phyloP scores from a whole-genome alignment of 2,329 filamentous ascomycete species.

The Apiospora phragmitis region DNA sequence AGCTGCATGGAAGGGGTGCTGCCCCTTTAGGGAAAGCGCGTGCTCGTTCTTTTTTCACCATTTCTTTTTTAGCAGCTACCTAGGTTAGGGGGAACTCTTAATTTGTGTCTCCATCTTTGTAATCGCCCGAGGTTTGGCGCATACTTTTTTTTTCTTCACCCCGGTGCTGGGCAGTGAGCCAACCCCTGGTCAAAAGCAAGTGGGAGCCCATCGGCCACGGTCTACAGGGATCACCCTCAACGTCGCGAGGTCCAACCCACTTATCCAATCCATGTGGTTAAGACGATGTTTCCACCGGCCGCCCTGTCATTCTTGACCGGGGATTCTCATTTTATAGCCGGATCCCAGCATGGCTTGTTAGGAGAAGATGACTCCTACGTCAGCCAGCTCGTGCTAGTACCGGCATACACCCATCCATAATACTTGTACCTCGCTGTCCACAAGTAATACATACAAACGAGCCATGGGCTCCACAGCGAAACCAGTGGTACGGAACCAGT shows the following conservation, averaged over 20 bases:
- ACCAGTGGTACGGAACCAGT: slow-evolving; percentile 12
- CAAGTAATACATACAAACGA: slow-evolving; percentile 10
- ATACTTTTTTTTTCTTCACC: slow-evolving; percentile 1
- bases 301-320: slow-evolving; percentile 13
- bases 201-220: slow-evolving; percentile 11
- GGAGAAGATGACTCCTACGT: slow-evolving; percentile 13
- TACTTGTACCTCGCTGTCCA: slow-evolving; percentile 3
- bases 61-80: background rate
- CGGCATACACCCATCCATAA: slow-evolving; percentile 11
- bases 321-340: slow-evolving; percentile 9
- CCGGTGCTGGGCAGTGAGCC: slow-evolving; percentile 2
- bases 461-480: slow-evolving; percentile 9
- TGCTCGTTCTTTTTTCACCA: background rate
- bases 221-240: slow-evolving; percentile 10
- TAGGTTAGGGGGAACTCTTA: slow-evolving; percentile 3
- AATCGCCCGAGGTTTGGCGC: slow-evolving; percentile 5
- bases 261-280: slow-evolving; percentile 12
- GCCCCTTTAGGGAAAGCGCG: background rate
- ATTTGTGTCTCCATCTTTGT: slow-evolving; percentile 6
- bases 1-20: slow-evolving; percentile 8
- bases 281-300: slow-evolving; percentile 11
- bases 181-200: slow-evolving; percentile 13
- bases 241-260: slow-evolving; percentile 6
- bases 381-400: slow-evolving; percentile 9
- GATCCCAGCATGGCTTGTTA: slow-evolving; percentile 9